Evolutionary conservation across 2,329 filamentous ascomycete species (phyloP).

Genomic region (Tolypocladium cylindrosporum): DNA sequence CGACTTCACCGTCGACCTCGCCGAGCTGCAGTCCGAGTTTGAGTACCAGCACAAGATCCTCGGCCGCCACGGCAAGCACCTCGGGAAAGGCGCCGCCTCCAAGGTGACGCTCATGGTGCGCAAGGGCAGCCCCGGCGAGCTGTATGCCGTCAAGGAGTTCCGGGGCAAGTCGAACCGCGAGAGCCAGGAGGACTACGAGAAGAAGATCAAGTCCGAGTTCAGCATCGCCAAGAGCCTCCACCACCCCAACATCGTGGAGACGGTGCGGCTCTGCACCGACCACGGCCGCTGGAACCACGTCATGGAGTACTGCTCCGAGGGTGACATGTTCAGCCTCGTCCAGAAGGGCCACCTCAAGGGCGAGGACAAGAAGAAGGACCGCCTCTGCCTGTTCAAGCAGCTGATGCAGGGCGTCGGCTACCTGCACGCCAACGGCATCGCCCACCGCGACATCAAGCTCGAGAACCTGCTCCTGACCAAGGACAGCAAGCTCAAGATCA

Average conservation of each 20-base stretch:
- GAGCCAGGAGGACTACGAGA: slow-evolving; percentile 63
- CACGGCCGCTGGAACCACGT: slow-evolving; percentile 77
- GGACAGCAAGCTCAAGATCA: slow-evolving; percentile 78
- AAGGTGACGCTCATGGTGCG: slow-evolving; percentile 73
- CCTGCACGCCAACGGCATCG: slow-evolving; percentile 73
- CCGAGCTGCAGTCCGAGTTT: slow-evolving; percentile 59
- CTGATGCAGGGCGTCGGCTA: slow-evolving; percentile 74
- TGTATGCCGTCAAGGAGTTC: slow-evolving; percentile 85
- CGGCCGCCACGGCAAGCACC: slow-evolving; percentile 61
- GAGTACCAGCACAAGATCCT: slow-evolving; percentile 61
- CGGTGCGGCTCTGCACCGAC: slow-evolving; percentile 64
- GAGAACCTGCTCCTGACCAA: slow-evolving; percentile 75
- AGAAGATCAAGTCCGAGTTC: slow-evolving; percentile 87
- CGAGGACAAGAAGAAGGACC: slow-evolving; percentile 56
- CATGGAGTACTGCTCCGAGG: slow-evolving; percentile 83
- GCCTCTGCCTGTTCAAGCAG: slow-evolving; percentile 83
- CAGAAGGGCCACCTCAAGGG: slow-evolving; percentile 58
- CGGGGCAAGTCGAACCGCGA: slow-evolving; percentile 62
- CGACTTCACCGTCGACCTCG: slow-evolving; percentile 62
- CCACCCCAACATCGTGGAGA: slow-evolving; percentile 82
- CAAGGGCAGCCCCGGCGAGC: slow-evolving; percentile 52
- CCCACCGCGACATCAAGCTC: slow-evolving; percentile 83
- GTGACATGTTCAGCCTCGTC: slow-evolving; percentile 69
- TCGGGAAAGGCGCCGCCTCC: slow-evolving; percentile 76
- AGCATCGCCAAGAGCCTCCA: slow-evolving; percentile 77